Evolutionary conservation across 441 rosid species (phyloP), one percentile per base, ranked within the genome.

Genomic region (Hura crepitans): DNA sequence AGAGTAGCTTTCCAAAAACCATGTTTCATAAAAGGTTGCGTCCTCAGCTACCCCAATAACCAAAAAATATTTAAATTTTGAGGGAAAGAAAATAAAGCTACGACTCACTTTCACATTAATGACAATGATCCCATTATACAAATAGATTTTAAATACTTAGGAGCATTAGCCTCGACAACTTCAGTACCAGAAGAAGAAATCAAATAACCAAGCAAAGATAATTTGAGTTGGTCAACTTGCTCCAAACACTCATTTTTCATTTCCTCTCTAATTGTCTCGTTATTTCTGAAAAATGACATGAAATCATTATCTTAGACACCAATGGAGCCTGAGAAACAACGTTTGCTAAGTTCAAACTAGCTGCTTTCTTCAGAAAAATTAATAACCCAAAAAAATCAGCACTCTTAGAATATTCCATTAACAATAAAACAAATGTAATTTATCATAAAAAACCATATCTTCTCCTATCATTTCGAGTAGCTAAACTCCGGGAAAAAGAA

Each of bases 381-480:
- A 58, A 68, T 14, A 68, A 27, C 39, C 49, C 42, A 42, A 42
- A 46, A n/a, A 18, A 15, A 28, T n/a, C 30, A 15, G 31, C 4
- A 11, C 8, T 46, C 4, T 59, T 22, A 60, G n/a, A 33, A 33
- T 20, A 18, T 39, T 14, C 46, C 45, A 60, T n/a, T 18, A 37
- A 33, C 9, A 66, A 14, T 28, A 50, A 33, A 20, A 45, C 53
- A 63, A 23, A 63, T 63, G 20, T 63, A 63, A 43, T 18, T 63
- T 62, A n/a, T n/a, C n/a, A n/a, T n/a, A n/a, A n/a, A n/a, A 43
- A 62, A 61, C 31, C 17, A 61, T 10, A n/a, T 12, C 50, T 13
- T 8, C 28, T 20, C 66, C 5, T 30, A 20, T 39, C 15, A 12
- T n/a, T 43, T 43, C 67, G 27, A 63, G 11, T 46, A 27, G 12